Evolutionary conservation across 371 early-diverging fungal species (phyloP), one percentile per base, ranked within the genome.

Genomic region (Mortierella sp.): DNA sequence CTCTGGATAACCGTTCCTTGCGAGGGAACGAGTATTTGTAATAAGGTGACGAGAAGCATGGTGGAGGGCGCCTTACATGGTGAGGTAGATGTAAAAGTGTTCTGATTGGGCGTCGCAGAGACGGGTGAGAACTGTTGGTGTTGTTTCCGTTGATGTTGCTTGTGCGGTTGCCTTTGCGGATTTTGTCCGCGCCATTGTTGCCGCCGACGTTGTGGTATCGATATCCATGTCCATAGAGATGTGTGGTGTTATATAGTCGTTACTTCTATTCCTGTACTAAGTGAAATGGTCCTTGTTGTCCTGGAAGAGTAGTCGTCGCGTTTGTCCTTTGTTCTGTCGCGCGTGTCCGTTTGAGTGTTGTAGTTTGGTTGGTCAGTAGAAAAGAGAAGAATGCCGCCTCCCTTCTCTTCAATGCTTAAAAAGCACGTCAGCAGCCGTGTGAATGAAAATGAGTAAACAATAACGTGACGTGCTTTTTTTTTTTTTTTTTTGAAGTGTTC

Each of bases 1-100:
- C 42, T 38, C 5, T 38, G 42, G 42, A 38, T 38, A 38, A 38
- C 3, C 1, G 42, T 38, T 38, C 42, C 42, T 38, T 48, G 45
- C 26, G 28, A 50, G 47, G 2, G 44, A 72, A 44, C 31, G 24
- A 48, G 11, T 38, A 4, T 31, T 4, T 24, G 42, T 9, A 24
- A 31, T 52, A 48, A 52, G n/a, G 8, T 0, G 0, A 13, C 42
- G 14, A 28, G 19, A 54, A 42, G 42, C 42, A 21, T 70, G 38
- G 38, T 19, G 70, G 34, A 11, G 16, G 26, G 11, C n/a, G 21
- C 28, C 77, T 81, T 85, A 85, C 85, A 85, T 50, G 54, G 82
- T 81, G 58, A 85, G 73, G 65, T 81, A 81, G 72, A 85, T 85
- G 60, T 85, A 85, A 50, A 52, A 77, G 57, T 74, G 57, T 54